These are phyloP conservation scores for Wallacemonas rigidus DNA, from an alignment of 208 protist species.

Conservation along the genomic window DNA sequence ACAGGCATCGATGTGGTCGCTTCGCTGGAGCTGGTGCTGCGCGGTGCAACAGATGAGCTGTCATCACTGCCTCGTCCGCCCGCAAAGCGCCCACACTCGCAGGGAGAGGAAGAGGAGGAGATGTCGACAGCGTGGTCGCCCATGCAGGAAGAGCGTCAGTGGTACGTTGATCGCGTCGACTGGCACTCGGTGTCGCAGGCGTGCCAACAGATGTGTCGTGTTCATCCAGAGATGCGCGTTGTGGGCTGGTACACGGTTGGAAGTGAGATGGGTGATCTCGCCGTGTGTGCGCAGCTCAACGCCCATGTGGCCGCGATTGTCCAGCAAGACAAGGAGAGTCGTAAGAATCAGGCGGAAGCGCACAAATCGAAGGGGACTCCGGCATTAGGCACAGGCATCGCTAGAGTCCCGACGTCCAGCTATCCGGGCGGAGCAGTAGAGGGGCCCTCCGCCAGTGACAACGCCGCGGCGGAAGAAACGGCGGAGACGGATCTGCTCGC, in stretches of 20 bases:
- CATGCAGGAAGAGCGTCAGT: constrained; percentile 14
- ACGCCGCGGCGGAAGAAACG: background rate
- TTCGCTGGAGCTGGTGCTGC: constrained; percentile 50
- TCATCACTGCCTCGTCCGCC: background rate
- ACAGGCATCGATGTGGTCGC: constrained; percentile 35
- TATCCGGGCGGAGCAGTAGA: background rate
- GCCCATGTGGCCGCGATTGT: constrained; percentile 19
- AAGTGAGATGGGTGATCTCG: constrained; percentile 8
- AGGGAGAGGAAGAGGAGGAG: background rate
- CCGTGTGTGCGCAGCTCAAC: constrained; percentile 24
- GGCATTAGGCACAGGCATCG: background rate
- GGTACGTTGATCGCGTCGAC: constrained; percentile 35
- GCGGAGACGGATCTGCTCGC: background rate
- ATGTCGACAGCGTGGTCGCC: background rate
- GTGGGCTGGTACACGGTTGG: constrained; percentile 77
- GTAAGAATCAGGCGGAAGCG: background rate
- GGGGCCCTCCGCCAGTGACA: background rate
- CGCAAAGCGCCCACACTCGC: background rate
- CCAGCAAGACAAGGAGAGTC: constrained; percentile 1
- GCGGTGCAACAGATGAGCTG: constrained; percentile 10
- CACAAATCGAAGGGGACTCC: background rate
- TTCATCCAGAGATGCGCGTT: constrained; percentile 49
- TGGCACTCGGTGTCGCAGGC: constrained; percentile 36
- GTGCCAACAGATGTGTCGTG: constrained; percentile 40
- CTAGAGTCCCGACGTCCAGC: too few relatives aligned